Conservation (phyloP, 2,329 filamentous ascomycete species). For the Xylariales sp. region DNA sequence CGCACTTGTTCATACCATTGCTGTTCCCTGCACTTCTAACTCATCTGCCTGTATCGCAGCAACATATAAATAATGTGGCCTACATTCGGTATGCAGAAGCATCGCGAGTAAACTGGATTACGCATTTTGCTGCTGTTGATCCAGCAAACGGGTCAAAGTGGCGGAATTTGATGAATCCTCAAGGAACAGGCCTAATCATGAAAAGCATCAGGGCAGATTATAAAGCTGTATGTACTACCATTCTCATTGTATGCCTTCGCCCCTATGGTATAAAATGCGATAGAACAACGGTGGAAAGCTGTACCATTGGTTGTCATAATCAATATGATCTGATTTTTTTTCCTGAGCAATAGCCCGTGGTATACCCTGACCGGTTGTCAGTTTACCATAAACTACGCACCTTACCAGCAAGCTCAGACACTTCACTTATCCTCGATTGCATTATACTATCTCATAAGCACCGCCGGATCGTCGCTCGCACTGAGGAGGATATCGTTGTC, state of each 20-base stretch:
- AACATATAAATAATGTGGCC: slow-evolving; percentile 82
- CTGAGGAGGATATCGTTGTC: slow-evolving; percentile 72
- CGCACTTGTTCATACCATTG: too few species aligned
- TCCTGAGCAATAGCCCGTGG: slow-evolving; percentile 76
- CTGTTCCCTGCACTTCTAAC: too few species aligned
- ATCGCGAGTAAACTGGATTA: slow-evolving; percentile 72
- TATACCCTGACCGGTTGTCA: slow-evolving; percentile 75
- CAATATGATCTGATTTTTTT: too few species aligned
- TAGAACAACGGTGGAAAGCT: too few species aligned
- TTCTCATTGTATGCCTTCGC: too few species aligned
- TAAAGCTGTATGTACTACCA: slow-evolving; percentile 83
- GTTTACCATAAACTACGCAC: slow-evolving; percentile 74
- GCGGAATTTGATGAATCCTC: slow-evolving; percentile 64
- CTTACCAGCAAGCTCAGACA: slow-evolving; percentile 36
- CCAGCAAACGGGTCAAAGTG: slow-evolving; percentile 59
- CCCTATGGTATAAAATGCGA: too few species aligned
- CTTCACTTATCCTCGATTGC: slow-evolving; percentile 54
- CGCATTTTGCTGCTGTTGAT: slow-evolving; percentile 63
- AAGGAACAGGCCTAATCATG: slow-evolving; percentile 69
- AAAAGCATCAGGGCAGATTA: slow-evolving; percentile 77
- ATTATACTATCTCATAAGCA: slow-evolving; percentile 72
- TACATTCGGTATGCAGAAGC: slow-evolving; percentile 84
- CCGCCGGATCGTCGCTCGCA: slow-evolving; percentile 67
- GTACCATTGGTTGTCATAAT: too few species aligned
- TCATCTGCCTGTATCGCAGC: too few species aligned